Evolutionary conservation across 257 asterid genomes (phyloP), one percentile per base, ranked within the genome.

Genomic region (Schizonepeta tenuifolia): DNA sequence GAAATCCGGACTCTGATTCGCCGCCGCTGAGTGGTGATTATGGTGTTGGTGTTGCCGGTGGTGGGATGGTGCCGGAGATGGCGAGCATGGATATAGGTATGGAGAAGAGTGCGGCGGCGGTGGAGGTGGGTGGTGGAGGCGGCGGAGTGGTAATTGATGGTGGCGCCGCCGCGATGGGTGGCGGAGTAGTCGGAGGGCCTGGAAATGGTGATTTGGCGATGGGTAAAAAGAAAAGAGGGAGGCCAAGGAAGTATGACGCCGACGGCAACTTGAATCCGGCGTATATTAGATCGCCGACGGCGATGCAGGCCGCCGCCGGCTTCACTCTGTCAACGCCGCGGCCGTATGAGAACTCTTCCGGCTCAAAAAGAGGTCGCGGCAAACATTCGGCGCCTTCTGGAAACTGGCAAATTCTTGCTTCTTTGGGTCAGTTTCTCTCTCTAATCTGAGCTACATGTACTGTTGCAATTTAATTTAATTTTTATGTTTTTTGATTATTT

Each of bases 211-310:
- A 78, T 28, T 73, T 78, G 57, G 2, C 76, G 54, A 46, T 60
- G 73, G 90, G 70, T 46, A 92, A 87, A 55, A 92, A 87, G 87
- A 92, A 88, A 79, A 84, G 97, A 71, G 98, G 98, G 38, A 82
- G 98, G 65, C 98, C 98, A 2, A 87, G 95, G 70, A 92, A 92
- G 81, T 92, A 86, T 43, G 97, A 92, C 79, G 77, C 96, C 2
- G 89, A 90, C 4, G 98, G 98, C 60, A 92, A 90, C 81, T 76
- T 92, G 50, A 88, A 83, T 47, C 84, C 85, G 60, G 84, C 89
- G 9, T 88, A 79, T 67, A 58, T 78, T 10, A 70, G 74, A 33
- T 71, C 89, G 0, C 81, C 88, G 24, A 41, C 89, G 26, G 70
- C 86, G 43, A 70, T 74, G 36, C 89, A 75, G 36, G 54, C 86